Percentiles rank a stretch among this genome's conserved stretches.
phyloP scores from a whole-genome alignment of 441 rosid genomes.

The Pelargonium fulgidum region DNA sequence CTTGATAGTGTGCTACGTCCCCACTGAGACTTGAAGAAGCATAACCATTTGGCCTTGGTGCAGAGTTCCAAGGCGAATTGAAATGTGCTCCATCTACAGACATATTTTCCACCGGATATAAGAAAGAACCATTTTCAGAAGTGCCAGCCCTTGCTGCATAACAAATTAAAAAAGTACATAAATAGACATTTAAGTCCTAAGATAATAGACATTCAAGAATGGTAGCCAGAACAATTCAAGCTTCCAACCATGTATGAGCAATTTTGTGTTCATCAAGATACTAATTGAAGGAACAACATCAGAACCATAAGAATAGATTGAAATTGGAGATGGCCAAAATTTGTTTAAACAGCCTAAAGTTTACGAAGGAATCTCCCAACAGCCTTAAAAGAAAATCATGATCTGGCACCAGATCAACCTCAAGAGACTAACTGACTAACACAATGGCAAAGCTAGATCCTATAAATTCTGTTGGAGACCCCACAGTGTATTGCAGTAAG shows the following conservation, averaged over 20 bases:
- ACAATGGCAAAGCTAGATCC: not conserved
- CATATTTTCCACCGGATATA: constrained; percentile 49
- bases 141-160: constrained; percentile 47
- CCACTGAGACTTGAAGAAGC: constrained; percentile 37
- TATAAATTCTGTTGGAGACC: not conserved
- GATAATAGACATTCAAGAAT: too few relatives aligned
- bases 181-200: too few relatives aligned
- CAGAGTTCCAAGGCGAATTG: constrained; percentile 59
- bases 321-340: not conserved
- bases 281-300: not conserved
- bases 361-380: not conserved
- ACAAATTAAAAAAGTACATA: not conserved
- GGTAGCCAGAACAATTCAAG: too few relatives aligned
- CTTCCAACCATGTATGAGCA: not conserved
- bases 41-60: constrained; percentile 48
- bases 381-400: too few relatives aligned
- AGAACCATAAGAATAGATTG: not conserved
- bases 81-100: constrained; percentile 45
- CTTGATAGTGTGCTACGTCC: constrained; percentile 51
- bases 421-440: not conserved
- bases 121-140: constrained; percentile 46
- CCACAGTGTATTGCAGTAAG: too few relatives aligned
- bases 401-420: too few relatives aligned
- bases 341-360: not conserved
- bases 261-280: not conserved